phyloP scores from a whole-genome alignment of 768 basidiomycete genomes.

The Hypsizygus marmoreus region DNA sequence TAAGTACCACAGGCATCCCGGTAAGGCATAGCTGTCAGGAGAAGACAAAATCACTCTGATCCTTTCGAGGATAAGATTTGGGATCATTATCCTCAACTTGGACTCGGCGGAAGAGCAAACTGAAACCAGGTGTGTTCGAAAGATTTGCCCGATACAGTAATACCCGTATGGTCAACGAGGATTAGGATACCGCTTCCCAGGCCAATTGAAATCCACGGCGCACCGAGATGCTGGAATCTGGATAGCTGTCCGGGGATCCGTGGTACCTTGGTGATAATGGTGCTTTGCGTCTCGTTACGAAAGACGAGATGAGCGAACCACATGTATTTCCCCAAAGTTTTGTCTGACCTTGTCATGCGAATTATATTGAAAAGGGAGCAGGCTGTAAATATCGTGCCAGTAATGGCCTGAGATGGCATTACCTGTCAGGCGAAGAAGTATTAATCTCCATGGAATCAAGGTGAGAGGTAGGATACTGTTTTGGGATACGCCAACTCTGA shows the following conservation, averaged over 20 bases:
- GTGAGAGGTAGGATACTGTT: conserved; percentile 27
- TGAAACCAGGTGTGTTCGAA: conserved; percentile 24
- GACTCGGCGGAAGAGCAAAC: conserved; percentile 34
- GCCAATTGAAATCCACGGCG: conserved; percentile 20
- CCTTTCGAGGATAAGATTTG: conserved; percentile 29
- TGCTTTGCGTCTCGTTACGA: neutral
- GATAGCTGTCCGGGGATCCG: conserved; percentile 9
- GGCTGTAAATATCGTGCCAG: too few relatives aligned
- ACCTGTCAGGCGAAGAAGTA: too few relatives aligned
- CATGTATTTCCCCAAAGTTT: conserved; percentile 7
- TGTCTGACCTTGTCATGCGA: too few relatives aligned
- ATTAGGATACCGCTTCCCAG: conserved; percentile 34
- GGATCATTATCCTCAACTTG: conserved; percentile 31
- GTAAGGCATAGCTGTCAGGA: conserved; percentile 23
- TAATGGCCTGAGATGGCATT: neutral
- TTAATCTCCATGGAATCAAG: too few relatives aligned
- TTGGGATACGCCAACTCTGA: conserved; percentile 16
- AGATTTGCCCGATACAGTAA: conserved; percentile 39
- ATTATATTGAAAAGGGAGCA: too few relatives aligned
- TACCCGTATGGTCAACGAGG: conserved; percentile 21
- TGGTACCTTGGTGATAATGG: neutral
- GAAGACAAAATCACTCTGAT: conserved; percentile 24
- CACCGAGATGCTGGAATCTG: too few relatives aligned
- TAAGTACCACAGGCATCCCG: conserved; percentile 18
- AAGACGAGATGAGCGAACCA: conserved; percentile 5